Evolutionary conservation across 2,329 filamentous ascomycete species (phyloP).

Genomic region (Cladosporium colombiae): DNA sequence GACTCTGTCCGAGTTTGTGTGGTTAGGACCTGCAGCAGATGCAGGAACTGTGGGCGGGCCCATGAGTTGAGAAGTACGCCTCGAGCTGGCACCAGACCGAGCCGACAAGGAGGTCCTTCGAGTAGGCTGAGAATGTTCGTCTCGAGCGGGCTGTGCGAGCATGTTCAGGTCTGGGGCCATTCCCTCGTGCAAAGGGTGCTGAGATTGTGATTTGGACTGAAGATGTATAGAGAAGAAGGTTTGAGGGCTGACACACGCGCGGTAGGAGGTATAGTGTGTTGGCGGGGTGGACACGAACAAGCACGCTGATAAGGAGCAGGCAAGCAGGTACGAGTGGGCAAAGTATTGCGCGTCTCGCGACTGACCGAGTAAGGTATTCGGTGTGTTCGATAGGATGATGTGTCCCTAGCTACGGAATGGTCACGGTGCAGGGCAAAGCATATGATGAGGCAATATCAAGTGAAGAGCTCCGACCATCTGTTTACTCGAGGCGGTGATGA

Average conservation of each 20-base stretch:
- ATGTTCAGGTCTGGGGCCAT: slow-evolving; percentile 55
- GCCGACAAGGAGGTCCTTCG: slow-evolving; percentile 34
- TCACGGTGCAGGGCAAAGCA: background rate
- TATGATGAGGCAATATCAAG: slow-evolving; percentile 3
- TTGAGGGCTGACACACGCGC: background rate
- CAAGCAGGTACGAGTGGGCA: background rate
- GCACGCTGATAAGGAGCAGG: slow-evolving; percentile 13
- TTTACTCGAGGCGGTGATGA: slow-evolving; percentile 4
- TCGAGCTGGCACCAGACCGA: slow-evolving; percentile 39
- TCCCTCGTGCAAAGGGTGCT: background rate
- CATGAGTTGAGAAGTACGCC: slow-evolving; percentile 48
- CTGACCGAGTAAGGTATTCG: slow-evolving; percentile 7
- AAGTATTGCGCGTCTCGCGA: slow-evolving; percentile 8
- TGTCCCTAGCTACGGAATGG: background rate
- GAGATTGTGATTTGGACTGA: background rate
- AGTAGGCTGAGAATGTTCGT: slow-evolving; percentile 37
- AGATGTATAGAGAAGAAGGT: background rate
- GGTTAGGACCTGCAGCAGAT: slow-evolving; percentile 21
- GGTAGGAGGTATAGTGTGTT: background rate
- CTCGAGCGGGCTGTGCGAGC: slow-evolving; percentile 42
- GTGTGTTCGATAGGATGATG: background rate
- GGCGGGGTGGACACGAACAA: background rate
- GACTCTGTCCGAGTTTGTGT: slow-evolving; percentile 12
- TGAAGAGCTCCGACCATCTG: slow-evolving; percentile 4
- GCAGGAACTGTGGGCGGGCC: slow-evolving; percentile 22